Evolutionary conservation across 495 filamentous ascomycete genomes (phyloP).

Genomic region (Penicillium malachiteum): DNA sequence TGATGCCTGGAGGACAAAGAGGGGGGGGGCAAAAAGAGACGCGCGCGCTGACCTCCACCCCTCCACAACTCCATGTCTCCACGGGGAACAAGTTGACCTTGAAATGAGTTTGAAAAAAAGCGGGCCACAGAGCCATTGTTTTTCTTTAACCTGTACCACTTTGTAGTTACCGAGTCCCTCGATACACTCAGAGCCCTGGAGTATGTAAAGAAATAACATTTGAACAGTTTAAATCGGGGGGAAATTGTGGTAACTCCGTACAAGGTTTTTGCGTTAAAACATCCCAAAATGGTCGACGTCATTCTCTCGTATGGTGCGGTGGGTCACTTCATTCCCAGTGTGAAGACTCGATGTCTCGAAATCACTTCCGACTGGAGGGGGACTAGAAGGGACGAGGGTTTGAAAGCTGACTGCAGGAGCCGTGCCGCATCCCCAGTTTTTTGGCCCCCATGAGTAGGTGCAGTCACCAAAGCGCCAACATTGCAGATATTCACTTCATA

Average conservation of each 20-base stretch:
- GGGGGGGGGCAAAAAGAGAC: background rate
- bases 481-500: too few relatives aligned
- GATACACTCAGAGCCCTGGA: background rate
- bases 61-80: background rate
- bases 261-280: background rate
- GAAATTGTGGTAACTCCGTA: background rate
- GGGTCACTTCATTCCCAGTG: constrained; percentile 15
- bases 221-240: background rate
- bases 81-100: background rate
- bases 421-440: constrained; percentile 14
- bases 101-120: background rate
- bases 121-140: constrained; percentile 2
- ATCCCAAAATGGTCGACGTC: constrained; percentile 26
- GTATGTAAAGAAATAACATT: too few relatives aligned
- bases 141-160: background rate
- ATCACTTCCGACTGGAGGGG: constrained; percentile 29
- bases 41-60: background rate
- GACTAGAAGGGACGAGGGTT: constrained; percentile 12
- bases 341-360: constrained; percentile 17
- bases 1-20: constrained; percentile 1
- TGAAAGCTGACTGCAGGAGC: constrained; percentile 22
- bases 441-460: constrained; percentile 5
- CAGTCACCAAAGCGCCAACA: too few relatives aligned
- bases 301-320: constrained; percentile 27
- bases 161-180: background rate